These are phyloP conservation scores for Medicago ruthenica DNA, from an alignment of 306 rosid genomes.

Conservation along the genomic window DNA sequence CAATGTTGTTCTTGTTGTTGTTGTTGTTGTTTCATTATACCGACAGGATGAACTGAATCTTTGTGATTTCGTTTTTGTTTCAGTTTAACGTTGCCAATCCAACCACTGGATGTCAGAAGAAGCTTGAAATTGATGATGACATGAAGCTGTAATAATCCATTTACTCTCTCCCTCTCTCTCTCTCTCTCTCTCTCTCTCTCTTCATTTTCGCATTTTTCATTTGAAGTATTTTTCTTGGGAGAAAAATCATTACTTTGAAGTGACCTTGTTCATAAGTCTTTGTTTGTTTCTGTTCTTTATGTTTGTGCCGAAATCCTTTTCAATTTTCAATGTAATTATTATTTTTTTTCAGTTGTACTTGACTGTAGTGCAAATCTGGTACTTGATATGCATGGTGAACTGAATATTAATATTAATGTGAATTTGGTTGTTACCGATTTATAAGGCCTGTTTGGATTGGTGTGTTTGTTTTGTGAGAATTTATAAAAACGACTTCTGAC, in stretches of 20 bases:
- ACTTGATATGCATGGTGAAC: neutral
- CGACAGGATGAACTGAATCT: neutral
- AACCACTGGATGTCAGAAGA: slow-evolving; percentile 51
- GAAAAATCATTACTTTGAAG: neutral
- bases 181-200: neutral
- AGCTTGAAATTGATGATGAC: slow-evolving; percentile 50
- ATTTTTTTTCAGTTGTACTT: neutral
- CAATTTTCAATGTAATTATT: neutral
- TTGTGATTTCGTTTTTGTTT: neutral
- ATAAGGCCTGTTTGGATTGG: too few species aligned
- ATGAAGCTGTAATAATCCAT: slow-evolving; percentile 45
- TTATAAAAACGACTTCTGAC: too few species aligned
- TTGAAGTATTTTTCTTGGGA: neutral
- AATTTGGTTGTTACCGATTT: neutral
- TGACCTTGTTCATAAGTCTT: too few species aligned
- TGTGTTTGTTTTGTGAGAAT: too few species aligned
- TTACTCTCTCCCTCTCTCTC: neutral
- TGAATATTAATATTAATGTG: neutral
- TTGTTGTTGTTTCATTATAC: neutral
- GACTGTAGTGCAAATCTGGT: neutral
- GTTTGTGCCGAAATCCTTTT: neutral
- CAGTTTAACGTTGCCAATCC: slow-evolving; percentile 51
- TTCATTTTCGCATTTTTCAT: neutral
- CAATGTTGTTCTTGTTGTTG: neutral
- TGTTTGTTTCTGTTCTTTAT: too few species aligned